phyloP scores from a whole-genome alignment of 371 early-diverging fungal genomes.

The Mucor mucedo region DNA sequence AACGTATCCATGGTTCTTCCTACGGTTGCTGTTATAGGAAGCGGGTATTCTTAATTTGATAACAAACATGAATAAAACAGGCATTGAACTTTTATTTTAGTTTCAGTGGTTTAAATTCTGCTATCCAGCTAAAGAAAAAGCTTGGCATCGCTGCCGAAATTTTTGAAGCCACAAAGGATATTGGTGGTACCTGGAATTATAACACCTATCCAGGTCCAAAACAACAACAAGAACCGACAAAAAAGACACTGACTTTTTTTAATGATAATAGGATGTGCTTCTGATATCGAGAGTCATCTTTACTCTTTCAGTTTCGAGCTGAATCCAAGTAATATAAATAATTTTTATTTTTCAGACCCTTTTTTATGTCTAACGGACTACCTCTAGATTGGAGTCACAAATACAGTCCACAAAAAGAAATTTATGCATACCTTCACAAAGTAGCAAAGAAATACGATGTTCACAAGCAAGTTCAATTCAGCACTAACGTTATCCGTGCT shows the following conservation, averaged over 20 bases:
- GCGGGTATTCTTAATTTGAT: slow-evolving; percentile 11
- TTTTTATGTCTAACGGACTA: background rate
- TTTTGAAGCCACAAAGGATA: slow-evolving; percentile 58
- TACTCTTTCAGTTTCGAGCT: slow-evolving; percentile 57
- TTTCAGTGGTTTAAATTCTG: slow-evolving; percentile 66
- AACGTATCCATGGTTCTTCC: slow-evolving; percentile 9
- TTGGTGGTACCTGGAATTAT: slow-evolving; percentile 69
- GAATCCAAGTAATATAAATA: slow-evolving; percentile 41
- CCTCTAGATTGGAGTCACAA: slow-evolving; percentile 53
- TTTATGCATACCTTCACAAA: slow-evolving; percentile 52
- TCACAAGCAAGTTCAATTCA: slow-evolving; percentile 48
- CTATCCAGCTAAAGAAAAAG: slow-evolving; percentile 57
- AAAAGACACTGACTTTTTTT: background rate
- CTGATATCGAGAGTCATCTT: slow-evolving; percentile 63
- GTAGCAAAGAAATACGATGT: slow-evolving; percentile 58
- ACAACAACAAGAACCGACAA: background rate
- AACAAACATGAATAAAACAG: background rate
- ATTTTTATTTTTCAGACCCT: background rate
- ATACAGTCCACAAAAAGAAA: slow-evolving; percentile 53
- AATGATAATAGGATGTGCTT: slow-evolving; percentile 40
- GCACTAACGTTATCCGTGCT: slow-evolving; percentile 46
- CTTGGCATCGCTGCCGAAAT: slow-evolving; percentile 51
- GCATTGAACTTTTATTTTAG: slow-evolving; percentile 23
- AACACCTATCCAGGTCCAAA: slow-evolving; percentile 61
- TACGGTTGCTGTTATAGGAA: slow-evolving; percentile 26